phyloP scores from a whole-genome alignment of 345 rosid species.

The Arabidopsis thaliana region TAIR10.1 NC_003070.9:17099001-17099500 shows the following conservation, averaged over 20 bases:
- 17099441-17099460: slow-evolving; percentile 58
- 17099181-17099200: not conserved
- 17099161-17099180: not conserved
- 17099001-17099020: not conserved
- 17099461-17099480: slow-evolving; percentile 54
- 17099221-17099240: too few species aligned
- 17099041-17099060: slow-evolving; percentile 1
- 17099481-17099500: slow-evolving; percentile 54
- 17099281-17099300: slow-evolving; percentile 38
- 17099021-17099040: slow-evolving; percentile 21
- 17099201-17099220: too few species aligned
- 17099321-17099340: slow-evolving; percentile 65
- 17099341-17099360: slow-evolving; percentile 78
- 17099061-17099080: slow-evolving; percentile 16
- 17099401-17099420: slow-evolving; percentile 63
- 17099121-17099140: slow-evolving; percentile 26
- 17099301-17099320: slow-evolving; percentile 31
- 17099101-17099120: slow-evolving; percentile 5
- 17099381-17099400: slow-evolving; percentile 80
- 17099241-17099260: not conserved
- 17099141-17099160: not conserved
- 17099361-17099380: slow-evolving; percentile 73
- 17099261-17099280: slow-evolving; percentile 29
- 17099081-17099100: not conserved
- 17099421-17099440: slow-evolving; percentile 71